These are phyloP conservation scores for Diplocarpon rosae DNA, from an alignment of 2,329 filamentous ascomycete species.

Conservation along the genomic window DNA sequence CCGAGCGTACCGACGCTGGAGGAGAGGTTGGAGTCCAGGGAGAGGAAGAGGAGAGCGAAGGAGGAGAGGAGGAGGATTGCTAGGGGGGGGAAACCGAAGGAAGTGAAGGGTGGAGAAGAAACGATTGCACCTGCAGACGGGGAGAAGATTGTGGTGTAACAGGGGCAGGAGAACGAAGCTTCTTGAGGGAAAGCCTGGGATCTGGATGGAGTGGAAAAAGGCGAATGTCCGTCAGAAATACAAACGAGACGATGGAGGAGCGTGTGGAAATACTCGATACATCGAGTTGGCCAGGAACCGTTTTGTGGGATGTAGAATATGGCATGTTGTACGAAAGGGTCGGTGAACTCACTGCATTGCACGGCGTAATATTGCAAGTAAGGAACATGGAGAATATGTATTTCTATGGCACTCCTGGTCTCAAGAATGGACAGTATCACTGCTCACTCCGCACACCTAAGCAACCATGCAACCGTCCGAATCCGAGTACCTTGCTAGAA, in stretches of 20 bases:
- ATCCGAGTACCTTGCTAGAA: background rate
- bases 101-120: background rate
- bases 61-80: conserved; percentile 32
- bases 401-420: background rate
- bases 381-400: background rate
- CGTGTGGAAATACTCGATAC: conserved; percentile 9
- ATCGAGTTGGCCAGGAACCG: background rate
- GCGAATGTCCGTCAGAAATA: background rate
- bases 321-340: background rate
- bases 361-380: conserved; percentile 1
- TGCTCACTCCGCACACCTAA: background rate
- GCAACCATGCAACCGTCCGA: background rate
- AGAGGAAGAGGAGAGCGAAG: conserved; percentile 46
- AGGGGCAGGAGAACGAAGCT: conserved; percentile 5
- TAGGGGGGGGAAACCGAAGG: conserved; percentile 9
- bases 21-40: conserved; percentile 45
- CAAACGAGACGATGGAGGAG: conserved; percentile 7
- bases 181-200: background rate
- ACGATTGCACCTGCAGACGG: background rate
- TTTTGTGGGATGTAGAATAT: conserved; percentile 2
- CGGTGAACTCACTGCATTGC: background rate
- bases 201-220: background rate
- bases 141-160: conserved; percentile 10
- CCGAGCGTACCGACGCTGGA: conserved; percentile 54
- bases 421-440: conserved; percentile 2